phyloP scores from a whole-genome alignment of 2,329 filamentous ascomycete genomes.

The Aspergillus caelatus region DNA sequence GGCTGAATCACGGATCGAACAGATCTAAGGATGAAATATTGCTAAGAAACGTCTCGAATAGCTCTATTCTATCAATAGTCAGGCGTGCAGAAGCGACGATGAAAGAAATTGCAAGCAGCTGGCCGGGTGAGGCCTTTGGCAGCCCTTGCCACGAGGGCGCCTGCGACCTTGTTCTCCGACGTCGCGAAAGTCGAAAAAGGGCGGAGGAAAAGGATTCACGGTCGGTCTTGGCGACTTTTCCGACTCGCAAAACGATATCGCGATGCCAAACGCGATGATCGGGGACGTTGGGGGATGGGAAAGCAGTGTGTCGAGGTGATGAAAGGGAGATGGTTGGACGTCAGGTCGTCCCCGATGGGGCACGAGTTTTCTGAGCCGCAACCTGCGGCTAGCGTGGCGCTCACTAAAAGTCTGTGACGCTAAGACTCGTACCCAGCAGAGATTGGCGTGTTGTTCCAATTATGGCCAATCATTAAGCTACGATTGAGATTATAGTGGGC shows the following conservation, averaged over 20 bases:
- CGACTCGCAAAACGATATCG: slow-evolving; percentile 39
- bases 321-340: slow-evolving; percentile 45
- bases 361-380: slow-evolving; percentile 44
- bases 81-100: slow-evolving; percentile 30
- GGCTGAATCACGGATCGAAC: slow-evolving; percentile 10
- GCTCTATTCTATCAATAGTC: slow-evolving; percentile 11
- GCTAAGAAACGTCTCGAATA: slow-evolving; percentile 11
- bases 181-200: slow-evolving; percentile 38
- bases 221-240: slow-evolving; percentile 29
- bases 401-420: slow-evolving; percentile 20
- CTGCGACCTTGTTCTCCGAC: slow-evolving; percentile 43
- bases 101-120: slow-evolving; percentile 39
- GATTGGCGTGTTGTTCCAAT: neutral
- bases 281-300: slow-evolving; percentile 35
- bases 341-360: slow-evolving; percentile 44
- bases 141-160: slow-evolving; percentile 53
- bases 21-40: slow-evolving; percentile 13
- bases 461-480: slow-evolving; percentile 10
- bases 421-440: slow-evolving; percentile 10
- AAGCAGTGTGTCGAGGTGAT: slow-evolving; percentile 38
- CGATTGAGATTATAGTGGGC: neutral
- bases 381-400: slow-evolving; percentile 26
- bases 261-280: slow-evolving; percentile 47
- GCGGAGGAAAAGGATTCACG: slow-evolving; percentile 29
- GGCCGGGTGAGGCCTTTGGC: slow-evolving; percentile 49